Conservation (phyloP, 148 eudicot genomes). For the Rhododendron simsii region DNA sequence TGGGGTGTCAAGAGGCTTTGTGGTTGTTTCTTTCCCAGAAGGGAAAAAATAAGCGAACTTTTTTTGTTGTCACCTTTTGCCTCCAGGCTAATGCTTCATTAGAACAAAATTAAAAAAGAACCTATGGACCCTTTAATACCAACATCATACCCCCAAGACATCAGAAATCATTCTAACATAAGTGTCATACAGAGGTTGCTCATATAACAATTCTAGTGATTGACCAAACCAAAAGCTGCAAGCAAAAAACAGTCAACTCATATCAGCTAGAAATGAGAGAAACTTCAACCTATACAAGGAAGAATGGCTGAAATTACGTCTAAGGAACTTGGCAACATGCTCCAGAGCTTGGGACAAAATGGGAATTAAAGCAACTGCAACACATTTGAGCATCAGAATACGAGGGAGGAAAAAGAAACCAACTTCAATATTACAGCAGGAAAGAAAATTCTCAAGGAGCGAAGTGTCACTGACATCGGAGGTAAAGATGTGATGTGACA, state of each 20-base stretch:
- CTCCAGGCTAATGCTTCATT: background rate
- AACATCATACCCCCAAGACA: background rate
- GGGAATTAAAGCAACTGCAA: constrained; percentile 88
- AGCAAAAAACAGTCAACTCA: background rate
- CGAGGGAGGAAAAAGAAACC: constrained; percentile 6
- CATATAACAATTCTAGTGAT: background rate
- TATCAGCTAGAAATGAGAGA: background rate
- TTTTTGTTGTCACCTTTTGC: background rate
- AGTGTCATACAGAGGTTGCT: background rate
- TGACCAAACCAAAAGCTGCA: background rate
- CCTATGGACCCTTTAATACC: background rate
- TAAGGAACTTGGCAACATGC: constrained; percentile 83
- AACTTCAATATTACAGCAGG: background rate
- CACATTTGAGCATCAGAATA: constrained; percentile 7
- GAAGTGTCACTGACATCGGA: constrained; percentile 61
- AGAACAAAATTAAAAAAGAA: background rate
- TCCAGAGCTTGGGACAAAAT: constrained; percentile 71
- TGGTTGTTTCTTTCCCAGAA: background rate
- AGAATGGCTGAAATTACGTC: constrained; percentile 81
- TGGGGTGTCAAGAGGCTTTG: background rate
- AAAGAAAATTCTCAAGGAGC: background rate
- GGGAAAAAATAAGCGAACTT: background rate
- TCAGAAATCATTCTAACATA: background rate
- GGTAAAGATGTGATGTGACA: constrained; percentile 70
- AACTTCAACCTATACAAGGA: constrained; percentile 64